These are phyloP conservation scores for Angomonas desouzai DNA, from an alignment of 208 protist species.

Conservation along the genomic window DNA sequence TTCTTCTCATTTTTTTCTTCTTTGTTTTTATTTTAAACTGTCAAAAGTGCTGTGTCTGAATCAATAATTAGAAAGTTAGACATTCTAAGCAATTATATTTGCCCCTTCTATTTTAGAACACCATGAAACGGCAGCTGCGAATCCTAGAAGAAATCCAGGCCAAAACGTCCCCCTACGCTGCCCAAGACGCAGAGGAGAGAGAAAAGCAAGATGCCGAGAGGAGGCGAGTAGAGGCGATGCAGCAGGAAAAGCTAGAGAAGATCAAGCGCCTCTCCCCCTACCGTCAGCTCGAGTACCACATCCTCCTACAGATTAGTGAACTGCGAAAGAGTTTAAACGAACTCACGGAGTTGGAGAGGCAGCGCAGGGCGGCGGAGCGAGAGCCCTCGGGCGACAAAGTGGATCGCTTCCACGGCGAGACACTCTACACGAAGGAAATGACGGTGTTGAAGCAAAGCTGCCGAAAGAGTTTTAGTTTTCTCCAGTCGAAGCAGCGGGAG, in stretches of 20 bases:
- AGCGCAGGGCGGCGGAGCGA: constrained; percentile 14
- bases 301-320: constrained; percentile 3
- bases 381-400: neutral
- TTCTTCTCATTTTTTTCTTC: constrained; percentile 8
- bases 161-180: neutral
- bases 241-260: neutral
- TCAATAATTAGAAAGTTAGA: neutral
- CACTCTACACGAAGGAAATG: neutral
- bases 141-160: constrained; percentile 14
- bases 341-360: constrained; percentile 18
- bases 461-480: neutral
- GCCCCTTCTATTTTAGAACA: neutral
- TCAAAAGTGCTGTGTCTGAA: too few species aligned
- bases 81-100: neutral
- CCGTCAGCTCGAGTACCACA: constrained; percentile 28
- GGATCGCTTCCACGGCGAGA: neutral
- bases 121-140: constrained; percentile 14
- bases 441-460: constrained; percentile 3
- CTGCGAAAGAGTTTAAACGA: constrained; percentile 19
- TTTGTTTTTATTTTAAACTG: too few species aligned
- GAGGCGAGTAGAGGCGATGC: constrained; percentile 12
- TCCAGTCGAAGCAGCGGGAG: constrained; percentile 23
- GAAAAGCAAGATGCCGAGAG: constrained; percentile 11
- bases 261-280: constrained; percentile 26
- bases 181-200: neutral